These are phyloP conservation scores for Endogone sp. DNA, from an alignment of 192 early-diverging fungal species.

Conservation along the genomic window DNA sequence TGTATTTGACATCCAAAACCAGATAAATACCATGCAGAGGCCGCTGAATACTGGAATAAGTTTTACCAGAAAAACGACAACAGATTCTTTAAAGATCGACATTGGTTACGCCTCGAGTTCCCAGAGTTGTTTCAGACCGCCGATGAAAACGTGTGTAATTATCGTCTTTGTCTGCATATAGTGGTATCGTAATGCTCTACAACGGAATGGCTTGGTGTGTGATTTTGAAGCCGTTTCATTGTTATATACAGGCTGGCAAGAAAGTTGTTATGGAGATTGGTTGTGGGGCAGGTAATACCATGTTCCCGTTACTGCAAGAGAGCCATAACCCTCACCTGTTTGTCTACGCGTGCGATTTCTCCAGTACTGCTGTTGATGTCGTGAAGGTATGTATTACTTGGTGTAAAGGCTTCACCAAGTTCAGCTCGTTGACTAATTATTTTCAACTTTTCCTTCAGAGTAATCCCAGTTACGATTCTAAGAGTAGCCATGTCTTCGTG, in stretches of 20 bases:
- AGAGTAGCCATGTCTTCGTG: constrained; percentile 83
- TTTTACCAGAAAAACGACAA: constrained; percentile 84
- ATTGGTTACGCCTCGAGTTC: constrained; percentile 95
- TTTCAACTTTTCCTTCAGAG: constrained; percentile 15
- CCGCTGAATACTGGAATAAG: constrained; percentile 67
- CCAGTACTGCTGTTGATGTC: constrained; percentile 82
- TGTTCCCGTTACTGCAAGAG: constrained; percentile 87
- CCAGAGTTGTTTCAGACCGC: constrained; percentile 70
- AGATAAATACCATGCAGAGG: constrained; percentile 42
- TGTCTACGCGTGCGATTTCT: constrained; percentile 94
- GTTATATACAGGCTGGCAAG: constrained; percentile 35
- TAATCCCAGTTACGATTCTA: constrained; percentile 65
- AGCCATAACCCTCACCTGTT: constrained; percentile 70
- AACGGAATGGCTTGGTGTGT: neutral
- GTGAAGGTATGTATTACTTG: constrained; percentile 60
- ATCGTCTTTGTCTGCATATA: no score
- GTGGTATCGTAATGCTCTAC: neutral
- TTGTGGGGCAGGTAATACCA: constrained; percentile 96
- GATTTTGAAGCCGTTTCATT: neutral
- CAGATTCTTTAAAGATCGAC: constrained; percentile 94
- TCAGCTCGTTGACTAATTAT: neutral
- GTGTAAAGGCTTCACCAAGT: neutral
- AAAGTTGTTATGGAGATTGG: constrained; percentile 87
- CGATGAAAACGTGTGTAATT: constrained; percentile 28
- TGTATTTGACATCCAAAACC: neutral